Base-by-base conservation (phyloP, 2,329 filamentous ascomycete species). In the Penicillium sclerotigenum region DNA sequence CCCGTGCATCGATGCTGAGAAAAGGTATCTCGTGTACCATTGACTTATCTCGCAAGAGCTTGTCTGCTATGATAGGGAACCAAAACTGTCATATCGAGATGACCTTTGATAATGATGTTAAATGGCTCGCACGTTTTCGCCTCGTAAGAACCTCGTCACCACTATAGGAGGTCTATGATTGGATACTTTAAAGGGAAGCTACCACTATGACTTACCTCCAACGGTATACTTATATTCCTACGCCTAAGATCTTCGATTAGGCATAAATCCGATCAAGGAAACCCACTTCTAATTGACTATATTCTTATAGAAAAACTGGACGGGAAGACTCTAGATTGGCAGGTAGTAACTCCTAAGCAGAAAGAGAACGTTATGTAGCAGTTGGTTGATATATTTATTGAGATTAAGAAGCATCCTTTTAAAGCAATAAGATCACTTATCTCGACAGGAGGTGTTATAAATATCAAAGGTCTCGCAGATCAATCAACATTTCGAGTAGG, bases 351-450 rank as follows among this genome's bases (percentile, higher is more conserved):
- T 13, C 7, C 28, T 9, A 4, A 56, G 20, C 48, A 53, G n/a
- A 56, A 38, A 46, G 33, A 37, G 18, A 56, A 56, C 22, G 28
- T 53, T 16, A 59, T 50, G 16, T n/a, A 40, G 13, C 43, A 56
- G 34, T 38, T 58, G 3, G 43, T 22, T 13, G 33, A 53, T 2
- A 47, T 59, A 2, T 56, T 33, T 11, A 11, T 56, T 2, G 52
- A 50, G 18, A 28, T 58, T n/a, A 20, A 52, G 8, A 41, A 16
- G 13, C 28, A 56, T 38, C 40, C 40, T 6, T 55, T 58, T 16
- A n/a, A 37, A 13, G 16, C 9, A 33, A 38, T 38, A 4, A 48
- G 53, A 18, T 56, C 57, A 20, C 50, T 40, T 36, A 4, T 45
- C 26, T 45, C 9, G 5, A 14, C 11, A 1, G 36, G 33, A 38